Base-by-base conservation (phyloP, 345 rosid species). In the Aquilaria sinensis region DNA sequence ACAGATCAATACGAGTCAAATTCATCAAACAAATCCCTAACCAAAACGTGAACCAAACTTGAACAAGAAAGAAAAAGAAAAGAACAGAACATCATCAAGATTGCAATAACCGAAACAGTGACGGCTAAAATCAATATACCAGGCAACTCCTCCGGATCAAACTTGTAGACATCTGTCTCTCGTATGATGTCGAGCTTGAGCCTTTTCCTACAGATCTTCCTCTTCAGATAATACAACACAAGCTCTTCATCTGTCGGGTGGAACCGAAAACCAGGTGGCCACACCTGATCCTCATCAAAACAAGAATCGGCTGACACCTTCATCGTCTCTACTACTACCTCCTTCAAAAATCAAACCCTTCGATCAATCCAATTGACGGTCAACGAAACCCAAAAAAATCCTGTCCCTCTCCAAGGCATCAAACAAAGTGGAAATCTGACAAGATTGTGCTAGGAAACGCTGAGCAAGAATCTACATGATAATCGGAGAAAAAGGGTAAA, bases 191-290 rank as follows among this genome's bases (percentile, higher is more conserved):
- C 72, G 13, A 83, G 79, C 74, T 73, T 78, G 41, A 86, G 68
- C 77, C 66, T 82, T 32, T 58, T 73, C 60, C 71, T 73, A 45
- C 94, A 84, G 71, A 90, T 83, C 85, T 90, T 93, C 82, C 79
- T 81, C 81, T 93, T 90, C 56, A 93, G 75, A 57, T 86, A 84
- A 56, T 84, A 93, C 12, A 84, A 68, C 2, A 93, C 73, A 58
- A 93, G 80, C 76, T 93, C 98, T 69, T 93, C 97, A 57, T 93
- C 98, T 1, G 97, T 93, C 10, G 98, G 98, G 57, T 93, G 92
- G 72, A 93, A 90, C 71, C 97, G 72, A 66, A 93, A 93, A 62
- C 98, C 97, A 3, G 98, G 98, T 0, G 97, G 96, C 94, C 85
- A 80, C 16, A 31, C 57, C 59, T 75, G 65, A 0, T 76, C 85